A percentile compares a stretch with the other conserved stretches of the same genome.
Evolutionary conservation across 179 eudicot genomes (phyloP).

Genomic region (Carnegiea gigantea): DNA sequence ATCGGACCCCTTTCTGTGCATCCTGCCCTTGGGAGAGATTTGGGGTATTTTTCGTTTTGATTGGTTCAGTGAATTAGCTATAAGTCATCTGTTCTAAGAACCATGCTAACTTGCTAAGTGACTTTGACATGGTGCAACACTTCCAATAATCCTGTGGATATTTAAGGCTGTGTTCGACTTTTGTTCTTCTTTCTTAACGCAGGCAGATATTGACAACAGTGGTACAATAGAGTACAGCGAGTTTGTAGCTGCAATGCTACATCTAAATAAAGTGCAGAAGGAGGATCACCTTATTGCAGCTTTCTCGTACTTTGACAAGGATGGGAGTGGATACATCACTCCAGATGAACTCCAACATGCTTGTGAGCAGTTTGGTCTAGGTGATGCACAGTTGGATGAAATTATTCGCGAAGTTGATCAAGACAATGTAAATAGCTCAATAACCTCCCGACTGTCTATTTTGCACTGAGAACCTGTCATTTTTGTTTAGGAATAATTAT

Average conservation of each 20-base stretch:
- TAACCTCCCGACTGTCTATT: neutral
- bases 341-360: constrained; percentile 47
- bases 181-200: constrained; percentile 16
- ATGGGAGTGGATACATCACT: constrained; percentile 51
- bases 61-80: neutral
- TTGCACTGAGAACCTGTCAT: neutral
- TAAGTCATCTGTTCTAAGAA: neutral
- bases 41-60: neutral
- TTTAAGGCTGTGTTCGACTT: neutral
- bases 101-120: neutral
- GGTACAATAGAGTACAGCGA: constrained; percentile 50
- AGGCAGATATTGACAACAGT: constrained; percentile 52
- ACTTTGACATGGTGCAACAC: neutral
- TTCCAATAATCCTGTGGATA: neutral
- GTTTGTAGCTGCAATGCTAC: constrained; percentile 51
- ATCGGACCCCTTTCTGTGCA: neutral
- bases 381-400: constrained; percentile 38
- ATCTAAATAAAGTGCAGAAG: constrained; percentile 43
- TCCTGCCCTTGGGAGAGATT: neutral
- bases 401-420: constrained; percentile 45
- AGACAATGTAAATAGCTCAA: constrained; percentile 33
- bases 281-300: constrained; percentile 51
- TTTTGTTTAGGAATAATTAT: neutral
- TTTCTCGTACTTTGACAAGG: constrained; percentile 47
- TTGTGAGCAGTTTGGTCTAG: constrained; percentile 42